A percentile compares a stretch with the other conserved stretches of the same genome.
Evolutionary conservation across 495 filamentous ascomycete species (phyloP).

Genomic region (Aspergillus cristatus): DNA sequence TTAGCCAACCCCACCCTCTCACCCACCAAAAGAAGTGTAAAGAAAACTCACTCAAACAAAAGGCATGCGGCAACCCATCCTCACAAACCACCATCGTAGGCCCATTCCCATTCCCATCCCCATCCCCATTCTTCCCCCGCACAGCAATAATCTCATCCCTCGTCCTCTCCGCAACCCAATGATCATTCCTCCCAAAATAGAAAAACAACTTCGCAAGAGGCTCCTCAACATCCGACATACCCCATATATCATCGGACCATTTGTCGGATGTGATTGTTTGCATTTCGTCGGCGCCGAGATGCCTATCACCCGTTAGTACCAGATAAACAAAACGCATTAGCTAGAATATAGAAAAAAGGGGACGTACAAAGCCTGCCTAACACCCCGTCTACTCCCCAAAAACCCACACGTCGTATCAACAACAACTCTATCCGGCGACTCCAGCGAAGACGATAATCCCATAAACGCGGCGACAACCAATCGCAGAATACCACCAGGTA

Average conservation of each 20-base stretch:
- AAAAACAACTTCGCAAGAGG: slow-evolving; percentile 56
- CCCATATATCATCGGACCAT: slow-evolving; percentile 81
- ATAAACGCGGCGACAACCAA: slow-evolving; percentile 38
- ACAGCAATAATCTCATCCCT: slow-evolving; percentile 63
- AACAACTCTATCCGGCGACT: slow-evolving; percentile 25
- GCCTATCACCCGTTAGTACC: slow-evolving; percentile 19
- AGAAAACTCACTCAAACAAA: slow-evolving; percentile 62
- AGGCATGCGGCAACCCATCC: slow-evolving; percentile 65
- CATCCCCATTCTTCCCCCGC: slow-evolving; percentile 32
- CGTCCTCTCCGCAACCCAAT: slow-evolving; percentile 73
- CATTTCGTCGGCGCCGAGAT: slow-evolving; percentile 71
- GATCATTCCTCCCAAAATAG: slow-evolving; percentile 68
- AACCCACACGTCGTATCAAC: slow-evolving; percentile 54
- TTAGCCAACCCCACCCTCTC: slow-evolving; percentile 4
- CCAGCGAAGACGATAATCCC: slow-evolving; percentile 32
- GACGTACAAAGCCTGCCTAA: slow-evolving; percentile 61
- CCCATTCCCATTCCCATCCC: slow-evolving; percentile 41
- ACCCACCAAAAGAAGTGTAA: background rate
- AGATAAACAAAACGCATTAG: background rate
- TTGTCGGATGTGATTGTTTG: slow-evolving; percentile 59
- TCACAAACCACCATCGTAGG: slow-evolving; percentile 67
- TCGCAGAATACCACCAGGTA: slow-evolving; percentile 34
- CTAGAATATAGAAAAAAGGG: background rate
- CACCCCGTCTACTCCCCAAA: slow-evolving; percentile 50
- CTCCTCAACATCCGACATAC: slow-evolving; percentile 36